Evolutionary conservation across 2,329 filamentous ascomycete genomes (phyloP), one percentile per base, ranked within the genome.

Genomic region (Paradendryphiella salina): DNA sequence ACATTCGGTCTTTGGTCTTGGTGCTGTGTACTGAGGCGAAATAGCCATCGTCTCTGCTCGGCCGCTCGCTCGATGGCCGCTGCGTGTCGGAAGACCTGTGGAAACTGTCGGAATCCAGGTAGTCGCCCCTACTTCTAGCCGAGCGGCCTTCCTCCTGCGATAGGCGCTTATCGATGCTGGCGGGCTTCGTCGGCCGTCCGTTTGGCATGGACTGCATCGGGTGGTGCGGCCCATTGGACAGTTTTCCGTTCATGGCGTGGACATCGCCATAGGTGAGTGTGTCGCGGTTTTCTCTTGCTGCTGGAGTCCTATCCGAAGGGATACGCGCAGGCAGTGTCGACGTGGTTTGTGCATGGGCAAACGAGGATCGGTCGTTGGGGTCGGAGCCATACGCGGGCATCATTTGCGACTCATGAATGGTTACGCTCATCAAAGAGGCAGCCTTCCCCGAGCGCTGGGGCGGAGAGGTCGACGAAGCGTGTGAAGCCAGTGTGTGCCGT

Each of bases 371-470:
- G 68, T 66, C 73, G 65, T 63, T 70, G 59, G 77, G 70, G 66
- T 78, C 77, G 66, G 75, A 71, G 67, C 78, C 68, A 69, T 79
- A 74, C 59, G 76, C 76, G 70, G 80, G 78, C 80, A 82, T 82
- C 59, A 70, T 72, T 61, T 64, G 67, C 55, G 63, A 67, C 62
- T 67, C 66, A 67, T 71, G 61, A 56, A 67, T 59, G 47, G 65
- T 66, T 47, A 69, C 61, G 57, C 64, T 63, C 65, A 64, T 65
- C 61, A 64, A 62, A 51, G 62, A 64, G 51, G 57, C 61, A 57
- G 63, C 53, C 57, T 60, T 61, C 52, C 56, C 63, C 46, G 57
- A 52, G 61, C 53, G 57, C 49, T 59, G 61, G 61, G 62, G 59
- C 56, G 62, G 61, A 50, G 61, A 57, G 44, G 62, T 59, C 43